Evolutionary conservation across 2,329 filamentous ascomycete species (phyloP).

Genomic region (Penicillium sp.): DNA sequence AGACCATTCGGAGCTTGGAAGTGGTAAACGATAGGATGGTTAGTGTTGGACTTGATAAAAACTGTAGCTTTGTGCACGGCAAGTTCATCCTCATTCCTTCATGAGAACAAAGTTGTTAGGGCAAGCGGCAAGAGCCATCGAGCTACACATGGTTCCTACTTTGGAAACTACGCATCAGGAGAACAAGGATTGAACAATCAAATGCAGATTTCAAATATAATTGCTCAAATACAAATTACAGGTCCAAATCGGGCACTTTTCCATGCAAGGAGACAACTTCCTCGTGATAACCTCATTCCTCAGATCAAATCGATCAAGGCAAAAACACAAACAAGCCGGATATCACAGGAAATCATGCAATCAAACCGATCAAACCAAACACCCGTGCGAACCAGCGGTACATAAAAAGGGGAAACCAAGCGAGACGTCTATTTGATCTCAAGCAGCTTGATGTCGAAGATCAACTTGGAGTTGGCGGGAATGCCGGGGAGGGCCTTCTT

Average conservation of each 20-base stretch:
- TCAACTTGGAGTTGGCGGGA: slow-evolving; percentile 83
- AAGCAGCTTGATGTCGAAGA: slow-evolving; percentile 87
- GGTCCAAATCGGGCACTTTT: slow-evolving; percentile 23
- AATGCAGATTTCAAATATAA: slow-evolving; percentile 11
- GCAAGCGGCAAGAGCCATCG: background rate
- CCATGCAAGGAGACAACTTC: slow-evolving; percentile 21
- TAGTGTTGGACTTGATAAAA: background rate
- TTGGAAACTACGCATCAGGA: background rate
- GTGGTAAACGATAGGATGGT: slow-evolving; percentile 7
- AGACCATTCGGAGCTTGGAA: background rate
- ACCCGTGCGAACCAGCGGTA: slow-evolving; percentile 20
- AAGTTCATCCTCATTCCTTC: background rate
- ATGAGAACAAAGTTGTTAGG: background rate
- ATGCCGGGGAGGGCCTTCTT: slow-evolving; percentile 80
- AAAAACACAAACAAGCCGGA: slow-evolving; percentile 37
- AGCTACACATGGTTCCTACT: background rate
- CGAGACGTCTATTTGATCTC: slow-evolving; percentile 68
- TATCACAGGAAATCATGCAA: slow-evolving; percentile 36
- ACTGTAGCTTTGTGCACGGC: background rate
- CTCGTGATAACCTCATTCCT: slow-evolving; percentile 37
- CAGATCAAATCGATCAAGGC: slow-evolving; percentile 24
- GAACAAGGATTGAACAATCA: slow-evolving; percentile 1
- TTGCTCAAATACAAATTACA: slow-evolving; percentile 13
- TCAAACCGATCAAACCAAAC: slow-evolving; percentile 30
- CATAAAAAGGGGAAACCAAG: slow-evolving; percentile 2